Evolutionary conservation across 441 rosid genomes (phyloP).

Genomic region (Aquilaria agallochum): DNA sequence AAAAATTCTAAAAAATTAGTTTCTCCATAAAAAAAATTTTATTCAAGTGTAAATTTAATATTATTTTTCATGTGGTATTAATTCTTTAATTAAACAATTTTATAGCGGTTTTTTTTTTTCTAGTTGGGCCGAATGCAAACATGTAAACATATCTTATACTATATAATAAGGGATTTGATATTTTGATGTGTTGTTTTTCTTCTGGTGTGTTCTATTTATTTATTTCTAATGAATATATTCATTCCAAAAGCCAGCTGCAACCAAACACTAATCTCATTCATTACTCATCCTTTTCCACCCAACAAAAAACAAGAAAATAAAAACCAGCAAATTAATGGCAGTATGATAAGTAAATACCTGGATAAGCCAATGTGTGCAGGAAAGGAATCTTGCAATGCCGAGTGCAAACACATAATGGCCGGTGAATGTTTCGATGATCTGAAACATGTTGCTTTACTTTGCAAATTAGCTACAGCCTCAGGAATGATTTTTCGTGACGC

Average conservation of each 20-base stretch:
- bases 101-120: no score
- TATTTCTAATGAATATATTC: background rate
- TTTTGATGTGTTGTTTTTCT: background rate
- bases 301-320: no score
- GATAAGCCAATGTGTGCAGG: slow-evolving; percentile 76
- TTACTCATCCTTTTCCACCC: no score
- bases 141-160: background rate
- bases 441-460: slow-evolving; percentile 2
- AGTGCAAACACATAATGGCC: slow-evolving; percentile 84
- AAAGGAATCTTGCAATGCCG: slow-evolving; percentile 68
- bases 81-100: no score
- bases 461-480: no score
- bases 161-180: background rate
- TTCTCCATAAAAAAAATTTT: no score
- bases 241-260: background rate
- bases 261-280: background rate
- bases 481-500: no score
- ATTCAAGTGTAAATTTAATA: no score
- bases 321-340: no score
- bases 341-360: slow-evolving; percentile 25
- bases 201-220: background rate
- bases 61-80: no score
- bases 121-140: no score
- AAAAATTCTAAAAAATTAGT: no score
- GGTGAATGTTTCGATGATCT: slow-evolving; percentile 87